A percentile compares a stretch with the other conserved stretches of the same genome.
Evolutionary conservation across 306 rosid species (phyloP).

Genomic region (Rosa multiflora): DNA sequence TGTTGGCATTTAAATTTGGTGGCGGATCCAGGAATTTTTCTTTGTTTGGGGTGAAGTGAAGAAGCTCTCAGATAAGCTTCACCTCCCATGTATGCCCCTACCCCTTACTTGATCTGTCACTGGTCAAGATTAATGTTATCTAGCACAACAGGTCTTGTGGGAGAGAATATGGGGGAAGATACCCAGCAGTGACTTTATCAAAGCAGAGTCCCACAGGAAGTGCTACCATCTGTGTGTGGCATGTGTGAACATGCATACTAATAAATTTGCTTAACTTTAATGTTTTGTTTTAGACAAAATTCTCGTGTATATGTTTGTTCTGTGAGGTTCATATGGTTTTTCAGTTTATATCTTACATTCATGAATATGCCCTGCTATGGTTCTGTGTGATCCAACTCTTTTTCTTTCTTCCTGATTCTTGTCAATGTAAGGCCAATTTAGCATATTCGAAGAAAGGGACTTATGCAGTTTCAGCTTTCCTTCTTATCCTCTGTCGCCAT

Average conservation of each 20-base stretch:
- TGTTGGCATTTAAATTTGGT: too few relatives aligned
- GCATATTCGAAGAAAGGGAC: slow-evolving; percentile 1
- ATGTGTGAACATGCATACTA: background rate
- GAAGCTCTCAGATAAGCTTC: too few relatives aligned
- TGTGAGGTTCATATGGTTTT: too few relatives aligned
- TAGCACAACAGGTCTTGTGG: background rate
- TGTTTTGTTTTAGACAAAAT: too few relatives aligned
- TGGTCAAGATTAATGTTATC: background rate
- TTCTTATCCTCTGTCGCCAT: background rate
- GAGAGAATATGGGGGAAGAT: background rate
- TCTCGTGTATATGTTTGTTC: too few relatives aligned
- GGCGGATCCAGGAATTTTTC: too few relatives aligned
- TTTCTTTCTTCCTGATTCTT: background rate
- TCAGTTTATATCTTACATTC: too few relatives aligned
- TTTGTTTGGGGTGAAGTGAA: too few relatives aligned
- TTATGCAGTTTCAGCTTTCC: background rate
- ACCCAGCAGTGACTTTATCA: background rate
- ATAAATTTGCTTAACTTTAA: background rate
- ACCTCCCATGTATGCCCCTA: too few relatives aligned
- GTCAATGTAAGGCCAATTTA: background rate
- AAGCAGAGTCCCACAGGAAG: background rate
- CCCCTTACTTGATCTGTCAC: too few relatives aligned
- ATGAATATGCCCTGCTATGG: background rate
- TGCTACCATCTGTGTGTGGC: background rate
- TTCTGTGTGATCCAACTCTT: background rate